Base-by-base conservation (phyloP, 805 yeast genomes). In the Sugiyamaella lignohabitans region DNA sequence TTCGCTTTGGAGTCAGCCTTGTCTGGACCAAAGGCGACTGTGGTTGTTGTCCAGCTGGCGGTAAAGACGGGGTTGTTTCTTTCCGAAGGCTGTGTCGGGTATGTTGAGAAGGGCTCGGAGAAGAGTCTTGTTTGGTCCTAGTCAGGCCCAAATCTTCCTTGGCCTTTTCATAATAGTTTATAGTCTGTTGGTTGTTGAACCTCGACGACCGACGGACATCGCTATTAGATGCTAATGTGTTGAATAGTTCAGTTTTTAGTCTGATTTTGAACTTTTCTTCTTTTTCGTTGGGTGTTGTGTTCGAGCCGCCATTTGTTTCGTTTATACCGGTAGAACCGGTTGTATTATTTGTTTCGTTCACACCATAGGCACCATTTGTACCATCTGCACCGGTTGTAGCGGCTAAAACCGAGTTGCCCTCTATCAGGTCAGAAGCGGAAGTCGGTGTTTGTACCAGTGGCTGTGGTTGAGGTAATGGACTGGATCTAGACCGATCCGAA, bases 211-310 rank as follows among this genome's bases (percentile, higher is more conserved):
- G 35, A 4, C 54, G 37, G 11, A 52, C 19, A 17, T 47, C 27
- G 37, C 57, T 51, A 18, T 43, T 49, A 36, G 48, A 37, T 18
- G 53, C 51, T 10, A 56, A 16, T 18, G 51, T 29, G 19, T 54
- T 54, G 14, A 50, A 52, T 32, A 58, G 40, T 32, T 41, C 32
- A 22, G 52, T 59, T 54, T 37, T 53, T 54, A 41, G 62, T 34
- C 43, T 50, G 47, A 47, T 40, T 46, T 51, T 52, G 50, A 53
- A 59, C 48, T 48, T 49, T 41, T 42, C 41, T 39, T 50, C 53
- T 27, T 42, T 38, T 19, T 46, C 50, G 6, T 5, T 10, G 5
- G 18, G 17, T 35, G 38, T 18, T 16, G 38, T 27, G n/a, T n/a
- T n/a, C n/a, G n/a, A n/a, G n/a, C n/a, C n/a, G n/a, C n/a, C n/a